A percentile compares a stretch with the other conserved stretches of the same genome.
Conservation (phyloP, 805 yeast species). For the Yarrowia porcina region DNA sequence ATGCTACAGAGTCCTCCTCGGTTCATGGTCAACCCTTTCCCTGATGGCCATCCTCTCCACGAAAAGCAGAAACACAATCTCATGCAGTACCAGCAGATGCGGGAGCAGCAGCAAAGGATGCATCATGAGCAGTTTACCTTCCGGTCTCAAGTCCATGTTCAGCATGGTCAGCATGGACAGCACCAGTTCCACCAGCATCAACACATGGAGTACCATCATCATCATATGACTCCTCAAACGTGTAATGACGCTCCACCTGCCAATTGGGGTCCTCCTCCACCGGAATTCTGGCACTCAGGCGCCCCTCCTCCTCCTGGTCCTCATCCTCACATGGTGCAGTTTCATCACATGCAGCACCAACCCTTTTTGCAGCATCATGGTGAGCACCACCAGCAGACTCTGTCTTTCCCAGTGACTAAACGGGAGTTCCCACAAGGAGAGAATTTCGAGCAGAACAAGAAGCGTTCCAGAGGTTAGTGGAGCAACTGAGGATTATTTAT, state of each 20-base stretch:
- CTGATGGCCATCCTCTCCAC: neutral
- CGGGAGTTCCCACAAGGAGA: neutral
- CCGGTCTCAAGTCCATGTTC: no score
- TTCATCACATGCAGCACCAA: neutral
- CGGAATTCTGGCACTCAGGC: neutral
- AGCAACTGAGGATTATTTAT: neutral
- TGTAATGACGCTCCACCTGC: neutral
- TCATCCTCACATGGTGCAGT: neutral
- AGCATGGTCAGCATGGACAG: neutral
- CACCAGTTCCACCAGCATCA: neutral
- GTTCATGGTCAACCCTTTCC: neutral
- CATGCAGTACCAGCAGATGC: neutral
- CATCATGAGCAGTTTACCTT: no score
- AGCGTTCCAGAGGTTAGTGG: neutral
- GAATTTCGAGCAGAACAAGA: constrained; percentile 2
- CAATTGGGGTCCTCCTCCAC: neutral
- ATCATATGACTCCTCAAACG: neutral
- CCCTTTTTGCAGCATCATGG: neutral
- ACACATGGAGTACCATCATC: neutral
- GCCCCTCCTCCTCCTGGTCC: neutral
- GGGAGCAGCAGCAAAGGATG: neutral
- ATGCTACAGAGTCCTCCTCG: neutral
- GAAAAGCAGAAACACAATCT: neutral
- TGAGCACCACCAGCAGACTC: constrained; percentile 4
- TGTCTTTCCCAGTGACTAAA: neutral